Evolutionary conservation across 371 early-diverging fungal species (phyloP).

Genomic region (Saksenaea oblongispora): DNA sequence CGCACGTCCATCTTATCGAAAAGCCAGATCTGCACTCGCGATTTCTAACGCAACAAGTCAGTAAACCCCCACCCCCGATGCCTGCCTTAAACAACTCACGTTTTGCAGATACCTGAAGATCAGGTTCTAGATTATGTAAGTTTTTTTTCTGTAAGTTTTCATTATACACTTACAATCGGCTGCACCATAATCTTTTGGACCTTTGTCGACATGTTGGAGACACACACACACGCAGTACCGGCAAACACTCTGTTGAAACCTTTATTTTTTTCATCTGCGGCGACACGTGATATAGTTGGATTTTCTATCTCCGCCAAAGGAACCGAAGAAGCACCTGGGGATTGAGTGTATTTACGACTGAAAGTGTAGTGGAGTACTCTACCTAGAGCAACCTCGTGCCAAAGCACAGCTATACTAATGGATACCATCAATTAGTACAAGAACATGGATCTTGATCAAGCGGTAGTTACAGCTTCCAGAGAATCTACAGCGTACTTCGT

Average conservation of each 20-base stretch:
- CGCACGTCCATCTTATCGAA: constrained; percentile 84
- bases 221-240: background rate
- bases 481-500: no score
- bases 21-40: constrained; percentile 92
- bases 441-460: no score
- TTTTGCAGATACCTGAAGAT: constrained; percentile 91
- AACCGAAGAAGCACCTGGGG: no score
- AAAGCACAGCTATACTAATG: no score
- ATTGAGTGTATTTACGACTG: no score
- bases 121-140: constrained; percentile 67
- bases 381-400: no score
- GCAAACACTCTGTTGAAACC: no score
- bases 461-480: no score
- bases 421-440: no score
- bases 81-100: constrained; percentile 35
- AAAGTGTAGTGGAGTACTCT: no score
- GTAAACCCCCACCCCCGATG: background rate
- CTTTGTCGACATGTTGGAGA: constrained; percentile 71
- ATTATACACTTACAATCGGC: constrained; percentile 77
- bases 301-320: no score
- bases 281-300: background rate
- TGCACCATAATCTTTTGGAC: constrained; percentile 96
- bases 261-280: no score
- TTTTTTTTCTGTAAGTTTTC: background rate
- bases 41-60: constrained; percentile 58